phyloP scores from a whole-genome alignment of 2,329 filamentous ascomycete genomes.

The Elsinoe necatrix region DNA sequence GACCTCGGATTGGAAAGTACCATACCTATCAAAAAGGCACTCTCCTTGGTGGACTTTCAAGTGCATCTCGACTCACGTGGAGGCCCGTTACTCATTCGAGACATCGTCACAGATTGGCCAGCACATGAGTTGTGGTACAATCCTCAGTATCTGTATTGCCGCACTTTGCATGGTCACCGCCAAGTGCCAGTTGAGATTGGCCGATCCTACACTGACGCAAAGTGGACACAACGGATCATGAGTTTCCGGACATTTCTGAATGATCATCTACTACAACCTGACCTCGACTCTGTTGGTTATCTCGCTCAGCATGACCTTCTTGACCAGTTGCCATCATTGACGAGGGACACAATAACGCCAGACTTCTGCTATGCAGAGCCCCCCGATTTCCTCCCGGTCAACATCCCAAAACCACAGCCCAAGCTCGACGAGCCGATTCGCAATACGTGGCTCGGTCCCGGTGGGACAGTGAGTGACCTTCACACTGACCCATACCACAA shows the following conservation, averaged over 20 bases:
- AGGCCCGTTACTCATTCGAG: conserved; percentile 60
- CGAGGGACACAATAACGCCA: conserved; percentile 67
- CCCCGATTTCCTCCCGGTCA: conserved; percentile 59
- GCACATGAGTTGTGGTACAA: conserved; percentile 64
- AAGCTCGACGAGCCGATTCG: conserved; percentile 53
- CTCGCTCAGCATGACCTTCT: conserved; percentile 89
- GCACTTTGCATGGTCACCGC: conserved; percentile 66
- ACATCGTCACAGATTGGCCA: conserved; percentile 63
- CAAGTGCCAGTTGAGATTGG: conserved; percentile 78
- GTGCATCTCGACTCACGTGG: conserved; percentile 21
- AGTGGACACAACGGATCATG: conserved; percentile 76
- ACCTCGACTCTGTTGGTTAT: conserved; percentile 52
- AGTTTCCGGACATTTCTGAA: conserved; percentile 63
- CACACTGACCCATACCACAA: conserved; percentile 96
- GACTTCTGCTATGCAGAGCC: conserved; percentile 75
- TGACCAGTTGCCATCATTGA: conserved; percentile 66
- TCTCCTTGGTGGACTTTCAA: conserved; percentile 25
- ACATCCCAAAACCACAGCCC: conserved; percentile 54
- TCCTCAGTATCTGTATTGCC: conserved; percentile 63
- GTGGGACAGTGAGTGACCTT: conserved; percentile 79
- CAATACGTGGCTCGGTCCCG: conserved; percentile 90
- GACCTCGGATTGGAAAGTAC: not conserved
- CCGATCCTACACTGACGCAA: conserved; percentile 74
- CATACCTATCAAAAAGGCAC: conserved; percentile 11
- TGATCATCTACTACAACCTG: conserved; percentile 45